Base-by-base conservation (phyloP, 306 rosid species). In the Gleditsia sinensis region DNA sequence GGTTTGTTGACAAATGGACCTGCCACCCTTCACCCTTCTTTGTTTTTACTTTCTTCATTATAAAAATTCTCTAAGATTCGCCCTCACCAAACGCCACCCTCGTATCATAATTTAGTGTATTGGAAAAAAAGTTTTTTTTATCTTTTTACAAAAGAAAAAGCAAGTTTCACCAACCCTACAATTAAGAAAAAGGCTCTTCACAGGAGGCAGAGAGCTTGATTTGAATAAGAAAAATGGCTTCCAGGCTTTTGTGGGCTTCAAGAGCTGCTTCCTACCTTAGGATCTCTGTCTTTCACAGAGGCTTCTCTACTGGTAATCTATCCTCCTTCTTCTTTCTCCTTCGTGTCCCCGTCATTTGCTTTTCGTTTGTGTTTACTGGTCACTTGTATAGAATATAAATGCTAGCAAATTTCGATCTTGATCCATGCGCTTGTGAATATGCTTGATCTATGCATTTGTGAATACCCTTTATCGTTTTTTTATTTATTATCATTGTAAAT, bases 261-360 rank as follows among this genome's bases (percentile, higher is more conserved):
- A 84, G 92, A 72, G 90, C 92, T 56, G 93, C 96, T 54, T 93
- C 96, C 0, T 80, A 68, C 76, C 93, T 93, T 39, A 86, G 87
- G 87, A 72, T 93, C 83, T 86, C 94, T 7, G 75, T 85, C 1
- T 71, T 65, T 73, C 77, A 80, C 30, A 81, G 98, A 81, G 83
- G 75, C 46, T 91, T 88, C 62, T 86, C 97, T 23, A 87, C 75
- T 67, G 92, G 98, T 90, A 64, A 32, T 30, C 36, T 3, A 3
- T 59, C 51, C 39, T 51, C 23, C 11, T 57, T 21, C 40, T 36
- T 23, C 57, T 64, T 23, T 27, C 39, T 40, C 63, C 40, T 51
- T 51, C 48, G 21, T 60, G 27, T 23, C 0, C 16, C 49, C 3
- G 51, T 42, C 1, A 17, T 16, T 4, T 69, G 36, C 8, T 17